A percentile compares a stretch with the other conserved stretches of the same genome.
Evolutionary conservation across 495 filamentous ascomycete genomes (phyloP).

Genomic region (Penicillium antarcticum): DNA sequence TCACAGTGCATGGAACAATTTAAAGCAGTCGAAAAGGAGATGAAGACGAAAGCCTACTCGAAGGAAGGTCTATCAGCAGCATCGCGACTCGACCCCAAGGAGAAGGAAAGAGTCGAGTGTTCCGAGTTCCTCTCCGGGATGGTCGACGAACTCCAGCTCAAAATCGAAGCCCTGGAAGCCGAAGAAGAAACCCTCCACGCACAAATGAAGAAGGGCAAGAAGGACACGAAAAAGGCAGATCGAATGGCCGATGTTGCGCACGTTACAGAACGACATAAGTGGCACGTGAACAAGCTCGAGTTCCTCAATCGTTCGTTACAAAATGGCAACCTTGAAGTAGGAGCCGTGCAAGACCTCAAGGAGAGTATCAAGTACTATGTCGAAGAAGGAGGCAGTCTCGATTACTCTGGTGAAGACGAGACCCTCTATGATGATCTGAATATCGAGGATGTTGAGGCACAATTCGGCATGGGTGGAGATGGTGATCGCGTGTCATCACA

Average conservation of each 20-base stretch:
- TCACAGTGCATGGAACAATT: slow-evolving; percentile 98
- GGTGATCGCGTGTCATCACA: slow-evolving; percentile 89
- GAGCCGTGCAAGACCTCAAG: slow-evolving; percentile 80
- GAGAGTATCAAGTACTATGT: slow-evolving; percentile 95
- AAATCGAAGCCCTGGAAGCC: slow-evolving; percentile 89
- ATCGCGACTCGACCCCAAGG: slow-evolving; percentile 89
- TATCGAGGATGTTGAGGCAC: slow-evolving; percentile 80
- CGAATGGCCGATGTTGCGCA: slow-evolving; percentile 81
- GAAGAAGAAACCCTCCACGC: slow-evolving; percentile 84
- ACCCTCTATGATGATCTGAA: slow-evolving; percentile 93
- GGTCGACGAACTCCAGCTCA: slow-evolving; percentile 91
- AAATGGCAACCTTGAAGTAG: slow-evolving; percentile 84
- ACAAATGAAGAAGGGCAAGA: slow-evolving; percentile 91
- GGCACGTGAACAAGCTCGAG: slow-evolving; percentile 91
- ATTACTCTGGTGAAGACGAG: slow-evolving; percentile 85
- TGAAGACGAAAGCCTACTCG: slow-evolving; percentile 99
- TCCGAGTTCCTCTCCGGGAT: slow-evolving; percentile 78
- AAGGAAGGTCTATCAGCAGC: slow-evolving; percentile 92
- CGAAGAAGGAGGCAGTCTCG: slow-evolving; percentile 78
- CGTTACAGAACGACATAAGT: slow-evolving; percentile 89
- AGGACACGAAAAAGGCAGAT: slow-evolving; percentile 75
- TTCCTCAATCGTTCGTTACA: slow-evolving; percentile 84
- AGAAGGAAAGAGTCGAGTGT: slow-evolving; percentile 85
- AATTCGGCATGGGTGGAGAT: slow-evolving; percentile 77
- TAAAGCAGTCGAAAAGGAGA: slow-evolving; percentile 99